Conservation (phyloP, 1,284 basidiomycete species). For the Pseudomicrostroma phylloplanum region DNA sequence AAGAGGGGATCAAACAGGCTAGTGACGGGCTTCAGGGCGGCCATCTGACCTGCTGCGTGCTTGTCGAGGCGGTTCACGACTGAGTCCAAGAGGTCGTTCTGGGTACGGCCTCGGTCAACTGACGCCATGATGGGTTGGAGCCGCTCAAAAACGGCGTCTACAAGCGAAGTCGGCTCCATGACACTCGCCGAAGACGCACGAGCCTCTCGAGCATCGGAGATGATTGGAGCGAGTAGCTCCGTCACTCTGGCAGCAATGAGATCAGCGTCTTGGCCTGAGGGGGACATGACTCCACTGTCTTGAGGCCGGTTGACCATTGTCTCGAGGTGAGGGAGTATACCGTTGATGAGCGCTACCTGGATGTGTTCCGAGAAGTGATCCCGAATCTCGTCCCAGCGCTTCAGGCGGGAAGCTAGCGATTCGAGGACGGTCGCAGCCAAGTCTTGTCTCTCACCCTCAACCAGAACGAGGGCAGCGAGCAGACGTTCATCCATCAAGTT, state of each 20-base stretch:
- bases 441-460: conserved; percentile 19
- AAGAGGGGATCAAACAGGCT: conserved; percentile 40
- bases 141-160: conserved; percentile 21
- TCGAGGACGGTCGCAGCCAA: conserved; percentile 19
- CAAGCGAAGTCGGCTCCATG: conserved; percentile 16
- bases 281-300: background rate
- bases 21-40: conserved; percentile 34
- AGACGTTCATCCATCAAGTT: conserved; percentile 24
- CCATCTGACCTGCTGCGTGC: conserved; percentile 35
- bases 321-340: conserved; percentile 25
- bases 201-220: conserved; percentile 7
- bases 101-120: conserved; percentile 25
- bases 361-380: conserved; percentile 15
- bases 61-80: conserved; percentile 28
- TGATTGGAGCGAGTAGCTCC: conserved; percentile 19
- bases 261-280: conserved; percentile 14
- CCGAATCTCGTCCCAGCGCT: conserved; percentile 17
- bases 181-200: background rate
- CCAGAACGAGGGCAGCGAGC: conserved; percentile 19
- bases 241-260: conserved; percentile 20
- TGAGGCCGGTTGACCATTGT: conserved; percentile 7
- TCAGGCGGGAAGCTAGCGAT: conserved; percentile 16
- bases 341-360: conserved; percentile 20
- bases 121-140: conserved; percentile 23
- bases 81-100: conserved; percentile 21